Base-by-base conservation (phyloP, 2,329 filamentous ascomycete genomes). In the Ceratocystis colombiana region DNA sequence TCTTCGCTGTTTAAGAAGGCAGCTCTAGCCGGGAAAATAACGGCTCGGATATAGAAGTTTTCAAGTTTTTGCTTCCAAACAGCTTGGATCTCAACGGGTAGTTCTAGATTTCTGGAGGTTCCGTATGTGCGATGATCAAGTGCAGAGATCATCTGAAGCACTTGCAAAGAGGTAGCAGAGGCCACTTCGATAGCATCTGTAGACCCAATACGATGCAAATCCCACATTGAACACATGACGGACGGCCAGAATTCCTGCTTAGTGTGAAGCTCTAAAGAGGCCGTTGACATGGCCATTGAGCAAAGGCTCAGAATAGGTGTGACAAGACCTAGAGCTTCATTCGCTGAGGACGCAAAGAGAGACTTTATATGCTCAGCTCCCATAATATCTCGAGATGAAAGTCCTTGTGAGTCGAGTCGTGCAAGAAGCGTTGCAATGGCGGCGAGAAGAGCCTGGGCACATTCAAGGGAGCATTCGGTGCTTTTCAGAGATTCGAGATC, bases 311-410 rank as follows among this genome's bases (percentile, higher is more conserved):
- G 70, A 5, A 82, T 73, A 1, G 79, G 78, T 1, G 76, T 76
- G 15, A 79, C 73, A 4, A 83, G 73, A 2, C 75, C 72, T 15
- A 79, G 75, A 5, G 78, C 76, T 20, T 84, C 82, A 7, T 75
- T 69, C 0, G 79, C 78, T 0, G 82, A 75, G 0, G 76, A 76
- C 65, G 76, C 79, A 71, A 85, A 84, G 5, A 85, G 75, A 3
- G 82, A 82, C 69, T 79, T 81, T 70, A 85, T 78, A 68, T 84
- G 82, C 71, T 84, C 82, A 1, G 79, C 79, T 17, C 83, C 83
- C 70, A 84, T 82, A 64, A 73, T 77, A 70, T 78, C 76, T 68
- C 77, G 77, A 12, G 77, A 75, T 8, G 75, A 75, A 28, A 72
- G 72, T 2, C 70, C 71, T 6, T 72, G 72, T 15, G 72, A 71